A percentile compares a stretch with the other conserved stretches of the same genome.
Evolutionary conservation across 2,329 filamentous ascomycete genomes (phyloP).

Genomic region (Aspergillus pseudoglaucus): DNA sequence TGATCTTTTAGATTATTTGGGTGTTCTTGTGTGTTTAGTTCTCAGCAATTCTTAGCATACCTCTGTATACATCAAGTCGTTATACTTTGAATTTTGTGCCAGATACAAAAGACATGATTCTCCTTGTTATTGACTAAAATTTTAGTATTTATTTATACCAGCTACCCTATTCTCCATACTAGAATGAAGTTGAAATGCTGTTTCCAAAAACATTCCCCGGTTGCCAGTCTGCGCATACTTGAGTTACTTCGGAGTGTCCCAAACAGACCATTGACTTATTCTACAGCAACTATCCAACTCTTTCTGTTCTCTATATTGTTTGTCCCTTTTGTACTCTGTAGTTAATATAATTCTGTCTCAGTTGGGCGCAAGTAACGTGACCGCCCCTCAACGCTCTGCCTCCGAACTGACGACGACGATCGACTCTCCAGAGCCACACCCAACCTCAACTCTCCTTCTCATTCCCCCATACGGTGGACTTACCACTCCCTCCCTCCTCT

Average conservation of each 20-base stretch:
- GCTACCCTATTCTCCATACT: no score
- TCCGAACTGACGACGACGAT: neutral
- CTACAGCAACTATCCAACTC: neutral
- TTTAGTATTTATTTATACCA: no score
- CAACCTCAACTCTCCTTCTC: conserved; percentile 4
- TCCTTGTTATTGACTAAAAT: no score
- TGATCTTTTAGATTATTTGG: conserved; percentile 11
- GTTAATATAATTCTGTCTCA: no score
- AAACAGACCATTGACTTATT: neutral
- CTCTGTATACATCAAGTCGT: neutral
- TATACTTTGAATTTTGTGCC: no score
- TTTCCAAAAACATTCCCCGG: no score
- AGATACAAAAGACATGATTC: no score
- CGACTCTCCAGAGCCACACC: conserved; percentile 9
- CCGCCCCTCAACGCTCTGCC: conserved; percentile 3
- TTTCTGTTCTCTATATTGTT: neutral
- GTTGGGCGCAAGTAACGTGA: conserved; percentile 5
- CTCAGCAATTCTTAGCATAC: neutral
- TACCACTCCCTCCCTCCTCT: conserved; percentile 4
- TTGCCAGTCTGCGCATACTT: no score
- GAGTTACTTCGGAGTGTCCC: no score
- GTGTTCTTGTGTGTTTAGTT: neutral
- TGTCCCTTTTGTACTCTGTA: neutral
- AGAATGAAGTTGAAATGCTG: no score
- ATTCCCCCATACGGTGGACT: neutral